Evolutionary conservation across 192 early-diverging fungal species (phyloP), one percentile per base, ranked within the genome.

Genomic region (Rhizophagus clarus): DNA sequence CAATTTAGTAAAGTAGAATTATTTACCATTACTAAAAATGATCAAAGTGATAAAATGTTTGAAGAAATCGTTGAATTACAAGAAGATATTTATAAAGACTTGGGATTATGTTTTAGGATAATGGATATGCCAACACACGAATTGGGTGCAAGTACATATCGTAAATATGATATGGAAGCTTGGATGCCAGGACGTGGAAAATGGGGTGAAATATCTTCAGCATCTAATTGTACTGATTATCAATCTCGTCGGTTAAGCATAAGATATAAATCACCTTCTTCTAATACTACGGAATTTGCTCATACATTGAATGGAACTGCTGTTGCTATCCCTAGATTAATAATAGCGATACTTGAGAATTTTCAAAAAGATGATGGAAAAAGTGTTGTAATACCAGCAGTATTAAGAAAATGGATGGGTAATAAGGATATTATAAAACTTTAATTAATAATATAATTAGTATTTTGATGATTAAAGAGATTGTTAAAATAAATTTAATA

Each of bases 1-100:
- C 97, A 97, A 80, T 98, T 98, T 80, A 94, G 91, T 34, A 98
- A 98, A 80, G 94, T 98, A 0, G 97, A 98, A 79, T 85, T 98
- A 75, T 96, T 98, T 89, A 88, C 88, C 3, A 81, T 97, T 14
- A 84, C 94, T 7, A 84, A 83, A 8, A 90, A 90, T 0, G 88
- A 88, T 20, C 80, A 89, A 69, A 94, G 93, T 85, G 88, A 92
- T 20, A 66, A 31, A 1, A 91, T 96, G 74, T 83, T 97, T 28
- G 85, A 91, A 10, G 91, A 95, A 51, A 90, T 98, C 75, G 84
- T 89, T 20, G 74, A 81, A 2, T 90, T 97, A 72, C 96, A 98
- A 79, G 86, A 89, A 49, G 79, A 88, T 29, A 85, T 97, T 14
- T 95, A 95, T 80, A 84, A 86, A 6, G 94, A 92, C 10, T 85